These are phyloP conservation scores for Fragosphaeria purpurea DNA, from an alignment of 2,329 filamentous ascomycete species.

Conservation along the genomic window DNA sequence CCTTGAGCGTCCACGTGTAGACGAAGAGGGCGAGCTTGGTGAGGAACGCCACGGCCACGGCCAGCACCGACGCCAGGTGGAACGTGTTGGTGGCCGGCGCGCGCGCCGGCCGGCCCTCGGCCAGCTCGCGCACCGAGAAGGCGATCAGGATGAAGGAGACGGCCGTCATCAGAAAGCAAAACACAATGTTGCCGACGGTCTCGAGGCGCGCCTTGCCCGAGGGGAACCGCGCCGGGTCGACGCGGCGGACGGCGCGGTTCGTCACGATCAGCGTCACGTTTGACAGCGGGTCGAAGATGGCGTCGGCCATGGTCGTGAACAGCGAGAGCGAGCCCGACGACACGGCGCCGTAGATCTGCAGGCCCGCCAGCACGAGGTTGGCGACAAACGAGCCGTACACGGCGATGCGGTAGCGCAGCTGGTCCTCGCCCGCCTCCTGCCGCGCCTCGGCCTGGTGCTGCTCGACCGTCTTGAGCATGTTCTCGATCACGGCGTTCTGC, in stretches of 20 bases:
- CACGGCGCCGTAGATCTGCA: constrained; percentile 84
- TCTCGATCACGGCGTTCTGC: constrained; percentile 90
- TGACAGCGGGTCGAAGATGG: constrained; percentile 84
- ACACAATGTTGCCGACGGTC: constrained; percentile 90
- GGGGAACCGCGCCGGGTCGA: constrained; percentile 79
- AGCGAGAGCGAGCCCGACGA: constrained; percentile 85
- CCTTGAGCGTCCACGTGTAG: constrained; percentile 84
- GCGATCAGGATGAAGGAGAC: constrained; percentile 90
- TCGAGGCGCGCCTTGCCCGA: constrained; percentile 90
- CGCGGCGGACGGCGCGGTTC: constrained; percentile 76
- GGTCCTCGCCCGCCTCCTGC: constrained; percentile 71
- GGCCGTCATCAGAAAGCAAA: constrained; percentile 91
- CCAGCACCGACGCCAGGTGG: constrained; percentile 73
- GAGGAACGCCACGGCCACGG: constrained; percentile 70
- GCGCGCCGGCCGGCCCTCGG: constrained; percentile 26
- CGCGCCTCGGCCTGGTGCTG: constrained; percentile 76
- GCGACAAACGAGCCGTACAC: constrained; percentile 63
- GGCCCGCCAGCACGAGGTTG: constrained; percentile 65
- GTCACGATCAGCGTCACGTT: constrained; percentile 81
- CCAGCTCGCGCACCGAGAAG: constrained; percentile 67
- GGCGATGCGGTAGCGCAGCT: constrained; percentile 61
- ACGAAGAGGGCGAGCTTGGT: constrained; percentile 79
- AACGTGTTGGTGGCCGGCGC: constrained; percentile 52
- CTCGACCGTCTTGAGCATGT: constrained; percentile 83
- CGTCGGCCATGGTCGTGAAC: constrained; percentile 95